phyloP scores from a whole-genome alignment of 2,329 filamentous ascomycete species.

The Didymella keratinophila region DNA sequence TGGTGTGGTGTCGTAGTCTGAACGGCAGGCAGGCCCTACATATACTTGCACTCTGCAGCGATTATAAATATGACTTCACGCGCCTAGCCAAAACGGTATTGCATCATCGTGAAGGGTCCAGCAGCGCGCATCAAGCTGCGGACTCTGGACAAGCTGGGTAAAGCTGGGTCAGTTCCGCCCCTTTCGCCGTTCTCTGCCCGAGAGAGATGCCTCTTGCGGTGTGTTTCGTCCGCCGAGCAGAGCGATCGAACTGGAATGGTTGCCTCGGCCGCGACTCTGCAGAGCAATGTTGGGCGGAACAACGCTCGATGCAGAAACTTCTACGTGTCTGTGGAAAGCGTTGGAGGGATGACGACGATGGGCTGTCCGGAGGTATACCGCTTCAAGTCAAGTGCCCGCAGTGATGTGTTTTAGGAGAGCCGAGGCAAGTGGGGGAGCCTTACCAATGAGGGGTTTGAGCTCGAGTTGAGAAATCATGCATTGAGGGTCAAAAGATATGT shows the following conservation, averaged over 20 bases:
- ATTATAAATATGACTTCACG: conserved; percentile 13
- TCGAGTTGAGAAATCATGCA: background rate
- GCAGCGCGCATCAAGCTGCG: conserved; percentile 1
- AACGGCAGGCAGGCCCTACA: conserved; percentile 4
- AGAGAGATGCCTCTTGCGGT: conserved; percentile 12
- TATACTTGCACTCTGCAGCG: conserved; percentile 8
- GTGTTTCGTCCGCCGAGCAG: conserved; percentile 16
- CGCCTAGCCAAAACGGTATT: conserved; percentile 15
- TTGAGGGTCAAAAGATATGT: background rate
- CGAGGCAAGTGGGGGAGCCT: conserved; percentile 38
- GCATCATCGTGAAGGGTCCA: conserved; percentile 18
- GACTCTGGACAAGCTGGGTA: conserved; percentile 8
- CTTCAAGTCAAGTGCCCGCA: conserved; percentile 28
- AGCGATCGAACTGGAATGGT: background rate
- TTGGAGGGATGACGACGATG: conserved; percentile 28
- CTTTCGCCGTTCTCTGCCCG: conserved; percentile 18
- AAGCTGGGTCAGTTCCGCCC: background rate
- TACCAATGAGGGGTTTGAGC: conserved; percentile 21
- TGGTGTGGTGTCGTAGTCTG: background rate
- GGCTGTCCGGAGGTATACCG: conserved; percentile 24
- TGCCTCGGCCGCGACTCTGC: conserved; percentile 10
- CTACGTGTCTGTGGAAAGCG: conserved; percentile 21
- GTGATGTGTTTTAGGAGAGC: conserved; percentile 20
- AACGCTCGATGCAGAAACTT: conserved; percentile 23
- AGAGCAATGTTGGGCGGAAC: conserved; percentile 8